Conservation (phyloP, 192 early-diverging fungal species). For the Backusella tarrabulga region DNA sequence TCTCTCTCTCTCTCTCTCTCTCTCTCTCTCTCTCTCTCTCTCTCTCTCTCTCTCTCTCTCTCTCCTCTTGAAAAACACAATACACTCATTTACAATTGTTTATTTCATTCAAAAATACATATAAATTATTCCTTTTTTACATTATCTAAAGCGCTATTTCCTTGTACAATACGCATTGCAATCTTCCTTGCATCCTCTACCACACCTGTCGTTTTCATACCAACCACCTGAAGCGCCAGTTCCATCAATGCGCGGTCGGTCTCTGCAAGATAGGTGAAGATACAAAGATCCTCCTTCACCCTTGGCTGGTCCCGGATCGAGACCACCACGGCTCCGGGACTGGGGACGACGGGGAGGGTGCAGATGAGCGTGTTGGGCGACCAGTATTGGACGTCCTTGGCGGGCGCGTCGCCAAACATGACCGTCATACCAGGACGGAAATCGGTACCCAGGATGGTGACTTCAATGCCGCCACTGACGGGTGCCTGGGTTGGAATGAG, state of each 20-base stretch:
- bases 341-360: conserved; percentile 71
- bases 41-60: too few species aligned
- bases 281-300: conserved; percentile 25
- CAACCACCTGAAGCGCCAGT: conserved; percentile 84
- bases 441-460: conserved; percentile 81
- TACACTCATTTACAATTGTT: background rate
- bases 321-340: conserved; percentile 68
- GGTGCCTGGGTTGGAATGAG: conserved; percentile 85
- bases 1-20: too few species aligned
- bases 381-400: conserved; percentile 74
- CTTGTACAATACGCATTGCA: conserved; percentile 65
- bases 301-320: conserved; percentile 45
- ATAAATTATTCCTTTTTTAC: background rate
- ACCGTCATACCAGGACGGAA: conserved; percentile 69
- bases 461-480: conserved; percentile 76
- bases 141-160: background rate
- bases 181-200: conserved; percentile 73
- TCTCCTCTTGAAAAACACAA: background rate
- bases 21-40: too few species aligned
- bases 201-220: conserved; percentile 76
- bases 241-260: conserved; percentile 87
- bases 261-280: conserved; percentile 49
- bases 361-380: conserved; percentile 80
- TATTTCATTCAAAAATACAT: background rate
- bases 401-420: conserved; percentile 74